Evolutionary conservation across 2,329 filamentous ascomycete species (phyloP).

Genomic region (Ophiosphaerella narmari): DNA sequence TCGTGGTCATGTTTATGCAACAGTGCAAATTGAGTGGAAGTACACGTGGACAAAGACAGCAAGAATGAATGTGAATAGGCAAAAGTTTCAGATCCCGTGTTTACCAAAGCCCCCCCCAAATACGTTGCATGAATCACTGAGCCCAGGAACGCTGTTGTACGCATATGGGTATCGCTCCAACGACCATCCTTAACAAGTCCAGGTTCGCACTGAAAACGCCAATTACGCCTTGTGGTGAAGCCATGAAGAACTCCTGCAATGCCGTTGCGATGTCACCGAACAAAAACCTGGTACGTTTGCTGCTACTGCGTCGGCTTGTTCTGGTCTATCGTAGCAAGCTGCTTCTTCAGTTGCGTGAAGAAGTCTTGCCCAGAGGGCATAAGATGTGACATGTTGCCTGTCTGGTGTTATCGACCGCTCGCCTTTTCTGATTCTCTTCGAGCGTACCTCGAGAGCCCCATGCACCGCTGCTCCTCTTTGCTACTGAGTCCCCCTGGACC

Average conservation of each 20-base stretch:
- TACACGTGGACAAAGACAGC: constrained; percentile 5
- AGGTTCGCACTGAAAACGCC: constrained; percentile 17
- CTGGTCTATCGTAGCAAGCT: constrained; percentile 48
- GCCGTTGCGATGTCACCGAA: constrained; percentile 42
- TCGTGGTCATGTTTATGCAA: too few species aligned
- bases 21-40: background rate
- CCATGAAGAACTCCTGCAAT: constrained; percentile 42
- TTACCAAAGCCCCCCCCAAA: background rate
- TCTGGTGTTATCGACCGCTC: constrained; percentile 14
- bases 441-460: constrained; percentile 48
- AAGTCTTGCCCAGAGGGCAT: constrained; percentile 53
- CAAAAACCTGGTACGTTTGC: constrained; percentile 20
- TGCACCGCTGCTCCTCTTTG: constrained; percentile 44
- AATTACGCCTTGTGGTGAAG: constrained; percentile 32
- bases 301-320: constrained; percentile 35
- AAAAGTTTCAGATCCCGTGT: background rate
- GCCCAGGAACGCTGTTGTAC: constrained; percentile 16
- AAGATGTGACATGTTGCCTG: constrained; percentile 45
- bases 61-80: constrained; percentile 4
- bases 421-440: background rate
- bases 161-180: constrained; percentile 36
- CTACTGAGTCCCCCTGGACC: constrained; percentile 46
- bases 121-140: constrained; percentile 2
- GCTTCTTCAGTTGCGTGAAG: constrained; percentile 53
- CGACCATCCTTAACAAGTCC: constrained; percentile 14